Conservation (phyloP, 768 basidiomycete genomes). For the Guyanaporus albipodus region DNA sequence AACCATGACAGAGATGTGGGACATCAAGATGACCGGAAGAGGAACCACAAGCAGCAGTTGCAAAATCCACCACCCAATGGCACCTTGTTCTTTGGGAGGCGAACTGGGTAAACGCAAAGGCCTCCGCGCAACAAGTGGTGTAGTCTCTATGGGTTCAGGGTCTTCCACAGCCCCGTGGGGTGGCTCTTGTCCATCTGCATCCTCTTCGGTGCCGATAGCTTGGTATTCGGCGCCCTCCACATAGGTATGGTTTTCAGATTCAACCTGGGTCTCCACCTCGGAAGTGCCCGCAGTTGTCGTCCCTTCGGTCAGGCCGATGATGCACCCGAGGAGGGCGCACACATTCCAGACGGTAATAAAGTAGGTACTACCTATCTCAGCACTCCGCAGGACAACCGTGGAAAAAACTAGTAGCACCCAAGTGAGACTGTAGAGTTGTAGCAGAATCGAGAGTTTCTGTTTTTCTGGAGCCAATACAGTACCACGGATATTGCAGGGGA, state of each 20-base stretch:
- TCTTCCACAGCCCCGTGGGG: slow-evolving; percentile 30
- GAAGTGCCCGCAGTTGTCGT: slow-evolving; percentile 18
- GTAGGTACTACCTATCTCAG: slow-evolving; percentile 51
- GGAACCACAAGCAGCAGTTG: slow-evolving; percentile 55
- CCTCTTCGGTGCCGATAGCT: slow-evolving; percentile 21
- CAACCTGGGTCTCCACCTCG: slow-evolving; percentile 4
- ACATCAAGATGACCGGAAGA: slow-evolving; percentile 48
- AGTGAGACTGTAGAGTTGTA: slow-evolving; percentile 54
- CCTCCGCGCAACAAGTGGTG: slow-evolving; percentile 47
- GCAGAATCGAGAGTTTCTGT: slow-evolving; percentile 48
- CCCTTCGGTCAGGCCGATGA: slow-evolving; percentile 37
- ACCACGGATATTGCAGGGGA: slow-evolving; percentile 27
- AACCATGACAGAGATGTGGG: slow-evolving; percentile 46
- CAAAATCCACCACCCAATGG: slow-evolving; percentile 52
- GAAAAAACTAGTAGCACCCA: slow-evolving; percentile 55
- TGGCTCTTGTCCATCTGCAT: slow-evolving; percentile 10
- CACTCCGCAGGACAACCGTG: slow-evolving; percentile 41
- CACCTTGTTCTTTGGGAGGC: slow-evolving; percentile 11
- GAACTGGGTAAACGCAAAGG: slow-evolving; percentile 4
- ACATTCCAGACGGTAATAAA: slow-evolving; percentile 54
- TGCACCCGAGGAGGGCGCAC: slow-evolving; percentile 39
- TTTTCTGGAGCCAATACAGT: slow-evolving; percentile 29
- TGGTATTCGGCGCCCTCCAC: slow-evolving; percentile 25
- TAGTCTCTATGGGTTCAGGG: slow-evolving; percentile 49
- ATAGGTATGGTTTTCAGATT: slow-evolving; percentile 5